phyloP scores from a whole-genome alignment of 495 filamentous ascomycete species.

The Lichina pygmaea region DNA sequence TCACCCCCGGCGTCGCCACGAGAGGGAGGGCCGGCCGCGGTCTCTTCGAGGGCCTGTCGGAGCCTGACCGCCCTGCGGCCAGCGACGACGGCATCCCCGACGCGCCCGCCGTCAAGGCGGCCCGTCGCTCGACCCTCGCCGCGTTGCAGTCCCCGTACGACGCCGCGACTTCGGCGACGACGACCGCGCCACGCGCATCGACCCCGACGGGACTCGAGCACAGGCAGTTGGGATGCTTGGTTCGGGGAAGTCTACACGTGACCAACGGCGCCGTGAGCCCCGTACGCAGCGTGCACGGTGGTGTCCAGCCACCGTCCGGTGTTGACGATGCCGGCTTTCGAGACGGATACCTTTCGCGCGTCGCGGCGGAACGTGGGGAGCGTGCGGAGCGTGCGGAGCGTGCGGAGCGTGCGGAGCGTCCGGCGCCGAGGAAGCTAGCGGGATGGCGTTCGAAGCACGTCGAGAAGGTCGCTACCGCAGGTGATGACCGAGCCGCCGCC shows the following conservation, averaged over 20 bases:
- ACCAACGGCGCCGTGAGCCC: slow-evolving; percentile 3
- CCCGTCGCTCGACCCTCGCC: neutral
- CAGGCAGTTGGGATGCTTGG: slow-evolving; percentile 1
- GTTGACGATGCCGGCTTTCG: neutral
- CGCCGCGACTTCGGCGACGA: neutral
- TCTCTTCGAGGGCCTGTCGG: slow-evolving; percentile 1
- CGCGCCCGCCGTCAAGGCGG: neutral
- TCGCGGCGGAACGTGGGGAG: neutral
- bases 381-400: too few species aligned
- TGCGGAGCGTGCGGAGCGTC: too few species aligned
- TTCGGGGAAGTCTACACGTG: slow-evolving; percentile 1
- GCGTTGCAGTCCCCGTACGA: neutral
- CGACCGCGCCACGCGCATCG: neutral
- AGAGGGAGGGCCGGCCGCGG: neutral
- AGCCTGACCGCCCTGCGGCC: neutral
- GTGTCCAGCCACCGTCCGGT: neutral
- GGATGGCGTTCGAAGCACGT: neutral
- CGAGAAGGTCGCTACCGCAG: neutral
- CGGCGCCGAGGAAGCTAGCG: neutral
- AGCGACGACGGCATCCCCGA: neutral
- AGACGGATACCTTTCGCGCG: neutral
- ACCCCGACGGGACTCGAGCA: slow-evolving; percentile 2
- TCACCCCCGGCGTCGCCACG: slow-evolving; percentile 3
- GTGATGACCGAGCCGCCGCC: too few species aligned
- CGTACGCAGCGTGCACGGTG: neutral